Evolutionary conservation across 352 stramenopile species (phyloP).

Genomic region (Phytophthora megakarya): DNA sequence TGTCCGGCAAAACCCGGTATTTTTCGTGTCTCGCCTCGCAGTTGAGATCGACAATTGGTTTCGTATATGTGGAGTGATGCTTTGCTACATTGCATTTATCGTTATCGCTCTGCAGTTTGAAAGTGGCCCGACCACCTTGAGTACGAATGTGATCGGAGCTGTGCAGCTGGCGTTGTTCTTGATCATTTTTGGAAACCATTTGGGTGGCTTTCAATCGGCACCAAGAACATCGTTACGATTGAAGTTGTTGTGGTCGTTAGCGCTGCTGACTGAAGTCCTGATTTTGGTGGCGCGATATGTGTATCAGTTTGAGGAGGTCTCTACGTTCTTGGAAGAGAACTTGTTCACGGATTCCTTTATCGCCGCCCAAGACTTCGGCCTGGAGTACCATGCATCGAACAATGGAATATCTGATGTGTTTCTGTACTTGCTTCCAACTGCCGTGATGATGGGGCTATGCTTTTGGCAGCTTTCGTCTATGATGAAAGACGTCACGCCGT

Average conservation of each 20-base stretch:
- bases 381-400: conserved; percentile 68
- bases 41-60: conserved; percentile 84
- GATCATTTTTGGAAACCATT: conserved; percentile 70
- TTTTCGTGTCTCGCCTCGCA: conserved; percentile 71
- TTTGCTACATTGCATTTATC: conserved; percentile 79
- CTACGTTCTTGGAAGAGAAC: conserved; percentile 61
- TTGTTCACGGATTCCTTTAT: conserved; percentile 81
- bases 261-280: conserved; percentile 67
- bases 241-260: conserved; percentile 79
- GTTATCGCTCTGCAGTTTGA: conserved; percentile 74
- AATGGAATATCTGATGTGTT: conserved; percentile 74
- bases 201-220: conserved; percentile 64
- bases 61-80: conserved; percentile 56
- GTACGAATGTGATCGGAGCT: conserved; percentile 69
- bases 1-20: conserved; percentile 72
- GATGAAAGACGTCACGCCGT: conserved; percentile 62
- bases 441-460: conserved; percentile 70
- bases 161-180: conserved; percentile 70
- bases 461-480: conserved; percentile 87
- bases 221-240: conserved; percentile 72
- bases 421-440: conserved; percentile 77
- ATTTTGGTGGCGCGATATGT: conserved; percentile 78
- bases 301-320: conserved; percentile 81
- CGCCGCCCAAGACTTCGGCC: conserved; percentile 69
- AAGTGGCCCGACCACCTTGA: conserved; percentile 46